Percentiles rank a stretch among this genome's conserved stretches.
Conservation (phyloP, 176 grass and related monocot species). For the Carex scoparia region DNA sequence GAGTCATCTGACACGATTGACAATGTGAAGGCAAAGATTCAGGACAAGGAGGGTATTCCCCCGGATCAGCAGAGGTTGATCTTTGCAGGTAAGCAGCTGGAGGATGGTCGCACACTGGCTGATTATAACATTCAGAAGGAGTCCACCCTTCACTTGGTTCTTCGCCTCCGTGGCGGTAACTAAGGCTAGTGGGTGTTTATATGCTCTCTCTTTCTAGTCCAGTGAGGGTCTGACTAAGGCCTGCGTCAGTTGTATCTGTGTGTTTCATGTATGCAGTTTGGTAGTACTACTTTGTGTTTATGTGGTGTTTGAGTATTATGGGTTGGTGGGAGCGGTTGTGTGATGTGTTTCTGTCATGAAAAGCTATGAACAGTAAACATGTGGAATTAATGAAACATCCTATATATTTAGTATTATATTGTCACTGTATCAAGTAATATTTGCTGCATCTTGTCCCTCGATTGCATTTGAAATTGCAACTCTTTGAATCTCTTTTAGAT, state of each 20-base stretch:
- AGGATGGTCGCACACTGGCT: neutral
- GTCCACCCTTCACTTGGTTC: conserved; percentile 39
- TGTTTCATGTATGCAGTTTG: neutral
- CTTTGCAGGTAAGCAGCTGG: conserved; percentile 10
- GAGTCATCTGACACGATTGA: conserved; percentile 24
- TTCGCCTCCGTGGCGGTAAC: conserved; percentile 41
- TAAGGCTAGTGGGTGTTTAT: neutral
- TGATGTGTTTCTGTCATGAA: neutral
- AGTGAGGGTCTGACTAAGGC: neutral
- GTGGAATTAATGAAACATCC: neutral
- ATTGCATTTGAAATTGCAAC: neutral
- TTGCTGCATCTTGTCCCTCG: no score
- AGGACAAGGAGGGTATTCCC: conserved; percentile 29
- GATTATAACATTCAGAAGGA: conserved; percentile 26
- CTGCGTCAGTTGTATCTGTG: neutral
- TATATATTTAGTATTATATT: neutral
- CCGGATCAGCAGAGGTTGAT: conserved; percentile 23
- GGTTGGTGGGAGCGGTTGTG: neutral
- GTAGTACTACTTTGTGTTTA: neutral
- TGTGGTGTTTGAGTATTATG: neutral
- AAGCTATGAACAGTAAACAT: neutral
- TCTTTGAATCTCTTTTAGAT: neutral
- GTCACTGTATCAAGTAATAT: no score
- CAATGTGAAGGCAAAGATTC: conserved; percentile 26
- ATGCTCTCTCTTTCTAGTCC: neutral